These are phyloP conservation scores for Picochlorum sp. DNA, from an alignment of 139 green algal genomes.

Conservation along the genomic window DNA sequence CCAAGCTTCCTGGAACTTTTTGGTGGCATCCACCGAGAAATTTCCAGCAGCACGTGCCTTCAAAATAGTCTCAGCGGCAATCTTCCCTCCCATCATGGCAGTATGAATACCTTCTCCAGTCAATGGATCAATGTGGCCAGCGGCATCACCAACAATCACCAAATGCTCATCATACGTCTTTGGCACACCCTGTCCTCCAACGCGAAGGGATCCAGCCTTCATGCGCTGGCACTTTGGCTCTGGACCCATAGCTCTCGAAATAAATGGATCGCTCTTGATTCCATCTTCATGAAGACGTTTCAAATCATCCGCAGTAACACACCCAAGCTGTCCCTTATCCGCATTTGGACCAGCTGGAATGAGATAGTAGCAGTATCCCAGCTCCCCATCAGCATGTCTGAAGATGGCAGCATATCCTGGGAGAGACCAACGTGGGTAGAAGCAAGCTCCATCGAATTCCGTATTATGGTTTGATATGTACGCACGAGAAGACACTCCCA, in stretches of 20 bases:
- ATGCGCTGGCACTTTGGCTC: constrained; percentile 88
- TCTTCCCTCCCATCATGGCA: constrained; percentile 87
- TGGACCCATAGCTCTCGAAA: constrained; percentile 63
- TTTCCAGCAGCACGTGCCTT: constrained; percentile 63
- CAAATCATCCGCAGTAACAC: constrained; percentile 69
- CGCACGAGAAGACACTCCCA: constrained; percentile 66
- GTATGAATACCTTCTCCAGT: constrained; percentile 81
- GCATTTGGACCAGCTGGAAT: constrained; percentile 72
- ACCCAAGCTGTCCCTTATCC: constrained; percentile 50
- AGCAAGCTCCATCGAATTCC: constrained; percentile 78
- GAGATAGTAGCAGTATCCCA: constrained; percentile 94
- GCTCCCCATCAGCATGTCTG: constrained; percentile 81
- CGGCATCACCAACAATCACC: constrained; percentile 81
- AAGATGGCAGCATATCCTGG: constrained; percentile 69
- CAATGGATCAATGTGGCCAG: constrained; percentile 84
- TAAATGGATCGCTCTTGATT: constrained; percentile 76
- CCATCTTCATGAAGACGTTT: constrained; percentile 76
- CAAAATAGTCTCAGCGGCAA: constrained; percentile 65
- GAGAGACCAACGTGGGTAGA: constrained; percentile 67
- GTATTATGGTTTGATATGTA: constrained; percentile 87
- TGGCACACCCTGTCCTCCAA: constrained; percentile 50
- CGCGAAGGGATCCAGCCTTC: constrained; percentile 64
- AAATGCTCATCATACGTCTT: constrained; percentile 76
- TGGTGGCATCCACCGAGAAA: constrained; percentile 47
- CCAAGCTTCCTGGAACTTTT: constrained; percentile 60